Conservation (phyloP, 371 early-diverging fungal species). For the Quaeritorhiza haematococci region DNA sequence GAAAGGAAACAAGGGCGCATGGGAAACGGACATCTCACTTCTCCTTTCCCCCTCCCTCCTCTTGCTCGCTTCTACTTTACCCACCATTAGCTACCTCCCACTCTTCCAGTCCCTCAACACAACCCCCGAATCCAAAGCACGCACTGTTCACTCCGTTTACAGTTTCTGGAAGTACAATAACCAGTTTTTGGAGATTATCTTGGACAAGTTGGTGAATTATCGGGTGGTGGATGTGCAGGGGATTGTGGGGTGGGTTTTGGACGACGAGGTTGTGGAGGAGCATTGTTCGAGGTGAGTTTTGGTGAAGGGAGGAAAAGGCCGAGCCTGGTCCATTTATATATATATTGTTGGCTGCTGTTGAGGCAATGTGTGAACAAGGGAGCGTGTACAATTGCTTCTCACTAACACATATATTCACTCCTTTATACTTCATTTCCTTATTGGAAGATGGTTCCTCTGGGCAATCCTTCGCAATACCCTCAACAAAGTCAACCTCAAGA, state of each 20-base stretch:
- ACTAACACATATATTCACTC: too few species aligned
- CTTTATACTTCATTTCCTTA: too few species aligned
- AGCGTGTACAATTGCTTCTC: too few species aligned
- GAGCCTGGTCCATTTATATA: too few species aligned
- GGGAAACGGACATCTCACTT: not conserved
- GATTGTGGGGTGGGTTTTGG: conserved; percentile 75
- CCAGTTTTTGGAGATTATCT: conserved; percentile 72
- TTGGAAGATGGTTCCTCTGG: conserved; percentile 55
- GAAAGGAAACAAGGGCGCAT: too few species aligned
- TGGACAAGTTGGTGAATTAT: conserved; percentile 90
- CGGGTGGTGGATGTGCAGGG: conserved; percentile 79
- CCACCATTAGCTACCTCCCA: conserved; percentile 51
- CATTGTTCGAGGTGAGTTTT: conserved; percentile 26
- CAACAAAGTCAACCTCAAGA: conserved; percentile 76
- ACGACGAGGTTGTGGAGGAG: conserved; percentile 45
- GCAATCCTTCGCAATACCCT: conserved; percentile 73
- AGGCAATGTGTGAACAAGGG: too few species aligned
- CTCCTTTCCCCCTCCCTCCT: not conserved
- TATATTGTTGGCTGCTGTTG: too few species aligned
- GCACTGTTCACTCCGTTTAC: conserved; percentile 70
- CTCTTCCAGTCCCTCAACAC: conserved; percentile 60
- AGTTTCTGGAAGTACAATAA: conserved; percentile 80
- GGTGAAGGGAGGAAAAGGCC: too few species aligned
- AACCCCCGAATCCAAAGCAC: conserved; percentile 49
- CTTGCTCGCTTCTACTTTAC: not conserved